These are phyloP conservation scores for Debaryomyces singareniensis DNA, from an alignment of 1,139 yeast species.

Conservation along the genomic window DNA sequence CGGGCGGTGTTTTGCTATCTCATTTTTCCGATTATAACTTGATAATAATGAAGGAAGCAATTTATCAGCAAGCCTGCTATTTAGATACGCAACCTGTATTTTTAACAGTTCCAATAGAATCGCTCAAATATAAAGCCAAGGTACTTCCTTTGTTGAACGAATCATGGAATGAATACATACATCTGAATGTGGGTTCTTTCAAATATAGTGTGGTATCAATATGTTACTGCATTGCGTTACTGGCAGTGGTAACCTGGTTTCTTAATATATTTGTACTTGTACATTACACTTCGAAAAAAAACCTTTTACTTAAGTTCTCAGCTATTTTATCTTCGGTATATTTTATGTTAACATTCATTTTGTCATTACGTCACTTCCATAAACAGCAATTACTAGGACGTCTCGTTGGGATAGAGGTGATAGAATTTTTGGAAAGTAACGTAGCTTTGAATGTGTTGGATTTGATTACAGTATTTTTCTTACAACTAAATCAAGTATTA, in stretches of 20 bases:
- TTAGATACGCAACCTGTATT: conserved; percentile 34
- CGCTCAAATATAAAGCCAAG: too few relatives aligned
- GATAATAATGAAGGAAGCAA: conserved; percentile 13
- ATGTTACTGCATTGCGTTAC: conserved; percentile 55
- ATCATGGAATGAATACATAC: conserved; percentile 37
- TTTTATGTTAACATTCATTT: conserved; percentile 44
- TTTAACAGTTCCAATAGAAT: too few relatives aligned
- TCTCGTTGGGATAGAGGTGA: conserved; percentile 46
- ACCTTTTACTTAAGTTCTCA: conserved; percentile 38
- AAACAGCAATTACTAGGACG: conserved; percentile 51
- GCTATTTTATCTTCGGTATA: conserved; percentile 48
- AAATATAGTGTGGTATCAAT: conserved; percentile 55
- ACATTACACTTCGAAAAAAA: conserved; percentile 52
- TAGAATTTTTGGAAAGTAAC: conserved; percentile 42
- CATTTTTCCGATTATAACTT: conserved; percentile 15
- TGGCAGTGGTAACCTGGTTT: conserved; percentile 61
- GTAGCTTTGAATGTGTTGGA: conserved; percentile 54
- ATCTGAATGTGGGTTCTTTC: conserved; percentile 37
- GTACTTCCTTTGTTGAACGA: conserved; percentile 34
- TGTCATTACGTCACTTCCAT: conserved; percentile 39
- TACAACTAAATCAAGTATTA: conserved; percentile 72
- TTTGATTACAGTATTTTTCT: conserved; percentile 51
- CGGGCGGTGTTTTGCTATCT: conserved; percentile 31
- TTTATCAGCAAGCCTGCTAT: conserved; percentile 34
- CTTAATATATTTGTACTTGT: conserved; percentile 59